Evolutionary conservation across 176 grass and related monocot genomes (phyloP).

Genomic region (Puccinellia tenuiflora): DNA sequence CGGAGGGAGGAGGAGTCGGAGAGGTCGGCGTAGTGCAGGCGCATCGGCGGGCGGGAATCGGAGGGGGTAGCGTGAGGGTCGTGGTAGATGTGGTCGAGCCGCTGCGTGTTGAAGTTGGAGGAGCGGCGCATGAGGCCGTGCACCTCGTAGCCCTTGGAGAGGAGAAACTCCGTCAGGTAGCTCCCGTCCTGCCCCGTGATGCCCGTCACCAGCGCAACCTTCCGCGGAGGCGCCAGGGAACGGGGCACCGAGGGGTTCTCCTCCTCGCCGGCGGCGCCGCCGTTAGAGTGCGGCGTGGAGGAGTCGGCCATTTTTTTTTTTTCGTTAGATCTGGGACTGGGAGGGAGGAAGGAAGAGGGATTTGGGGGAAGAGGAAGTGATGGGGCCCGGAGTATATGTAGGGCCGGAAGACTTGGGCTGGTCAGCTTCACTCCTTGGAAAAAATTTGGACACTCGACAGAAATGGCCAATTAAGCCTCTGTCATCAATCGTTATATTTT

Average conservation of each 20-base stretch:
- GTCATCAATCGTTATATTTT: too few relatives aligned
- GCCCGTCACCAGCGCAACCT: constrained; percentile 83
- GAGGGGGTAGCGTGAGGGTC: constrained; percentile 73
- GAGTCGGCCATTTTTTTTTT: constrained; percentile 1
- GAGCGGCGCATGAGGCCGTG: constrained; percentile 95
- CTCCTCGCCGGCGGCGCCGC: not conserved
- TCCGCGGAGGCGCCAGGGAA: constrained; percentile 32
- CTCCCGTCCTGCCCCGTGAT: constrained; percentile 98
- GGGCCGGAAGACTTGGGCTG: not conserved
- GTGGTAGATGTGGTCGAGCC: constrained; percentile 90
- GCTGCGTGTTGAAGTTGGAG: constrained; percentile 96
- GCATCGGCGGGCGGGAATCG: constrained; percentile 58
- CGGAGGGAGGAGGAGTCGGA: constrained; percentile 93
- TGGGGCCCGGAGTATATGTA: constrained; percentile 27
- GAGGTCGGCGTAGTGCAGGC: constrained; percentile 96
- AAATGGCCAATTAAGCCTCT: too few relatives aligned
- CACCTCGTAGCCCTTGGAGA: constrained; percentile 88
- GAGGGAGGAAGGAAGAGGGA: not conserved
- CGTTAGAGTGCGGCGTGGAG: constrained; percentile 32
- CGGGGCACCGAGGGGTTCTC: not conserved
- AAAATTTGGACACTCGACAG: too few relatives aligned
- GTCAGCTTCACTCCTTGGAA: not conserved
- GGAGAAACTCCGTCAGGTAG: constrained; percentile 87
- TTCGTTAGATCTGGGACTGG: constrained; percentile 24
- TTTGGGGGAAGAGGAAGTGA: not conserved